Conservation (phyloP, 805 yeast genomes). For the Yamadazyma phyllophila region DNA sequence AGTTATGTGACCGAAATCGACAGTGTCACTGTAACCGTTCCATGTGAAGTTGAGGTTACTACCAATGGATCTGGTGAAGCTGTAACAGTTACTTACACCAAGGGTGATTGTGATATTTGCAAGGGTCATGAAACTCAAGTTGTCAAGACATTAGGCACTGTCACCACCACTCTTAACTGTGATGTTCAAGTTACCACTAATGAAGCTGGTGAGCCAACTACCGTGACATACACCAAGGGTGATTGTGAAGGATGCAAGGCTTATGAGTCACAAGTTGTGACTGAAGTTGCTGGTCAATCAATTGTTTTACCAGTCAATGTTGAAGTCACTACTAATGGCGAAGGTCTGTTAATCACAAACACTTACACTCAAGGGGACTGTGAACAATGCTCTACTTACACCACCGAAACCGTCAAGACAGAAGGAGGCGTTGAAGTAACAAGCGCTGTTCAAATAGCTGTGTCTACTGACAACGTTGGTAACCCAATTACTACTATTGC, state of each 20-base stretch:
- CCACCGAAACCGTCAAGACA: not conserved
- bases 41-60: conserved; percentile 15
- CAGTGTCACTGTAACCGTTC: conserved; percentile 16
- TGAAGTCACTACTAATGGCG: conserved; percentile 7
- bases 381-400: not conserved
- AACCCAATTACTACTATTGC: conserved; percentile 2
- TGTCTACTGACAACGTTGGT: conserved; percentile 6
- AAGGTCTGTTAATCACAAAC: not conserved
- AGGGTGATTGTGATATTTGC: conserved; percentile 11
- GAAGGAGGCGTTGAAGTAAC: not conserved
- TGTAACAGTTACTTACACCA: conserved; percentile 8
- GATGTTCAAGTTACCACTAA: conserved; percentile 8
- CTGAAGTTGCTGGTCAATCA: conserved; percentile 6
- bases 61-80: conserved; percentile 11
- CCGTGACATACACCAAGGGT: conserved; percentile 6
- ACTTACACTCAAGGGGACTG: conserved; percentile 2
- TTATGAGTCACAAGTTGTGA: conserved; percentile 11
- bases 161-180: conserved; percentile 13
- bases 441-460: not conserved
- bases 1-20: conserved; percentile 11
- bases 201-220: conserved; percentile 5
- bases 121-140: conserved; percentile 10
- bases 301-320: conserved; percentile 13
- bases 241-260: conserved; percentile 11
- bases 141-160: conserved; percentile 8